Conservation (phyloP, 1,284 basidiomycete species). For the Cryptococcus floricola region DNA sequence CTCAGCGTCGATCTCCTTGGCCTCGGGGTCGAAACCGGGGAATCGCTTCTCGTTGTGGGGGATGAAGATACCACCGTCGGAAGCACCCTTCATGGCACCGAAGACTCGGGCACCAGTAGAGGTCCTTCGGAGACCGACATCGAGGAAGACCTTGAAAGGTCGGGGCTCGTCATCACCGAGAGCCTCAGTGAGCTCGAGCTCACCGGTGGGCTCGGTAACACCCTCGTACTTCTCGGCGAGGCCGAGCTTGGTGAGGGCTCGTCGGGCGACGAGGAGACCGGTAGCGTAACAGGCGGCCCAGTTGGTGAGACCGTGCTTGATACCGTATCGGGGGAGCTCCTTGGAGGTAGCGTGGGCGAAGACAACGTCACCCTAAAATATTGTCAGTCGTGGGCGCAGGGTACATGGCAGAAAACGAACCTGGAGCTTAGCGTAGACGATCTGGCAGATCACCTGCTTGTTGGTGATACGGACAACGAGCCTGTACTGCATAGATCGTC, state of each 20-base stretch:
- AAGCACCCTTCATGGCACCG: slow-evolving; percentile 98
- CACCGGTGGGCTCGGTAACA: slow-evolving; percentile 87
- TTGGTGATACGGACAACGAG: slow-evolving; percentile 98
- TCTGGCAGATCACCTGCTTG: slow-evolving; percentile 85
- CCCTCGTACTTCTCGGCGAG: slow-evolving; percentile 99
- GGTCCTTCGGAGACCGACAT: slow-evolving; percentile 96
- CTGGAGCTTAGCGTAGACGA: slow-evolving; percentile 94
- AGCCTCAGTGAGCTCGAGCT: slow-evolving; percentile 73
- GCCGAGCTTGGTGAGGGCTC: slow-evolving; percentile 90
- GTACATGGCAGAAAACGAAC: slow-evolving; percentile 9
- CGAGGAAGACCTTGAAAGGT: slow-evolving; percentile 98
- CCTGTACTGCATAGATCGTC: slow-evolving; percentile 63
- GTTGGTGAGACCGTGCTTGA: slow-evolving; percentile 97
- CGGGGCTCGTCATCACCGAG: slow-evolving; percentile 87
- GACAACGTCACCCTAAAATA: slow-evolving; percentile 74
- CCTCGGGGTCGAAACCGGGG: slow-evolving; percentile 94
- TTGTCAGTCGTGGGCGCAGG: neutral
- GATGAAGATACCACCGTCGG: slow-evolving; percentile 96
- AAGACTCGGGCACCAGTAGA: slow-evolving; percentile 98
- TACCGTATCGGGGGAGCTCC: slow-evolving; percentile 93
- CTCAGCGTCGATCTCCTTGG: slow-evolving; percentile 91
- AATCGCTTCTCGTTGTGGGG: slow-evolving; percentile 98
- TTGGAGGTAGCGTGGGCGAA: slow-evolving; percentile 80
- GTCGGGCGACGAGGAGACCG: slow-evolving; percentile 90
- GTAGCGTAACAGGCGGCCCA: slow-evolving; percentile 99